Percentiles rank a stretch among this genome's conserved stretches.
Conservation (phyloP, 306 rosid species). For the Hippophae rhamnoides region DNA sequence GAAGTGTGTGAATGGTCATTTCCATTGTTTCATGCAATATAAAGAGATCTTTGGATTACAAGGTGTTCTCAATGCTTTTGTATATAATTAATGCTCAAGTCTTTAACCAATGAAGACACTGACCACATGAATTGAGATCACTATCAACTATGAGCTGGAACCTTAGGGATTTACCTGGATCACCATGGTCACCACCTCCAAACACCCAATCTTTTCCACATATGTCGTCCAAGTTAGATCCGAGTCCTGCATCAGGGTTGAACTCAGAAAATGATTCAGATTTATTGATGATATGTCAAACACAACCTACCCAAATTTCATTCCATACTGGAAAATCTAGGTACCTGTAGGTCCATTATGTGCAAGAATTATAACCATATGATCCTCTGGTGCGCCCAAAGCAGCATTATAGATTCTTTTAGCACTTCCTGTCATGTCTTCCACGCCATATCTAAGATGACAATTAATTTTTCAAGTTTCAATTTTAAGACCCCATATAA, state of each 20-base stretch:
- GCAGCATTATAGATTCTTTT: conserved; percentile 61
- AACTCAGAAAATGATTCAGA: conserved; percentile 16
- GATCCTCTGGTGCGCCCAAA: conserved; percentile 49
- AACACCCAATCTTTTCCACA: conserved; percentile 89
- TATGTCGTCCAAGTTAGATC: conserved; percentile 68
- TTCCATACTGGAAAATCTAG: conserved; percentile 12
- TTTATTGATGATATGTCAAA: conserved; percentile 4
- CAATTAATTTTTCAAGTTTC: conserved; percentile 1
- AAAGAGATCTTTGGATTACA: background rate
- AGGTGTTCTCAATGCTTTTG: background rate
- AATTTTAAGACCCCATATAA: background rate
- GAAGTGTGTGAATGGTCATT: background rate
- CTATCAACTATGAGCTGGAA: conserved; percentile 1
- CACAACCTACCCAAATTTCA: background rate
- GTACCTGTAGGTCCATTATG: conserved; percentile 85
- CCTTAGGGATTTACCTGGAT: conserved; percentile 45
- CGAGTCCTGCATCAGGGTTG: conserved; percentile 55
- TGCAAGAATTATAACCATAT: conserved; percentile 61
- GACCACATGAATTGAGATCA: background rate
- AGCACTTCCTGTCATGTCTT: conserved; percentile 65
- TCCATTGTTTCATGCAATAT: background rate
- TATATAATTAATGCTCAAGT: background rate
- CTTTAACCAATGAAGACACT: background rate
- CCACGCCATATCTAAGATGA: conserved; percentile 37
- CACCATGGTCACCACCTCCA: conserved; percentile 75